Percentiles rank a stretch among this genome's conserved stretches.
Evolutionary conservation across 768 basidiomycete genomes (phyloP).

Genomic region (Podaxis sp.): DNA sequence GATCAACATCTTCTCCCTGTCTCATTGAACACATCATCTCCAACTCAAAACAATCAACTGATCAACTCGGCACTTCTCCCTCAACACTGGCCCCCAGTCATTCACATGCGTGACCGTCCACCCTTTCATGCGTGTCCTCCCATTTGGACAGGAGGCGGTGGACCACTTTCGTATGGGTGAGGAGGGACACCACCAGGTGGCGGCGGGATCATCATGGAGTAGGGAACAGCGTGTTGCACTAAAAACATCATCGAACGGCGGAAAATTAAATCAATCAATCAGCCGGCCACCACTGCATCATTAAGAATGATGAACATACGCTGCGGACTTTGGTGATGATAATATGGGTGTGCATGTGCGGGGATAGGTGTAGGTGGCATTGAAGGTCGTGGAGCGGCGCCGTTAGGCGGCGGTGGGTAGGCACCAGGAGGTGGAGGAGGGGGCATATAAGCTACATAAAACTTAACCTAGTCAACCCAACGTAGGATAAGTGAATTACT

Average conservation of each 20-base stretch:
- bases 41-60: not conserved
- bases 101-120: not conserved
- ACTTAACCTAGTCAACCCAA: slow-evolving; percentile 7
- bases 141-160: slow-evolving; percentile 71
- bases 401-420: slow-evolving; percentile 76
- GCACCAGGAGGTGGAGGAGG: slow-evolving; percentile 69
- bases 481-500: slow-evolving; percentile 24
- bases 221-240: slow-evolving; percentile 86
- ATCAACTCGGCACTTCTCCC: not conserved
- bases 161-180: slow-evolving; percentile 71
- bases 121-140: slow-evolving; percentile 62
- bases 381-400: slow-evolving; percentile 73
- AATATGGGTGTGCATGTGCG: slow-evolving; percentile 81
- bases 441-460: slow-evolving; percentile 61
- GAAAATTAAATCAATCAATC: not conserved
- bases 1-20: not conserved
- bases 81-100: not conserved
- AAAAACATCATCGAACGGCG: slow-evolving; percentile 13
- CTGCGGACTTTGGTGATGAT: slow-evolving; percentile 81
- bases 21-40: not conserved
- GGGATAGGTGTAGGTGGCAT: slow-evolving; percentile 93
- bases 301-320: slow-evolving; percentile 36
- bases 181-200: slow-evolving; percentile 45
- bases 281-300: not conserved
- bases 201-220: slow-evolving; percentile 91